These are phyloP conservation scores for Panicum virgatum DNA, from an alignment of 202 grass and related monocot species.

Conservation along the genomic window DNA sequence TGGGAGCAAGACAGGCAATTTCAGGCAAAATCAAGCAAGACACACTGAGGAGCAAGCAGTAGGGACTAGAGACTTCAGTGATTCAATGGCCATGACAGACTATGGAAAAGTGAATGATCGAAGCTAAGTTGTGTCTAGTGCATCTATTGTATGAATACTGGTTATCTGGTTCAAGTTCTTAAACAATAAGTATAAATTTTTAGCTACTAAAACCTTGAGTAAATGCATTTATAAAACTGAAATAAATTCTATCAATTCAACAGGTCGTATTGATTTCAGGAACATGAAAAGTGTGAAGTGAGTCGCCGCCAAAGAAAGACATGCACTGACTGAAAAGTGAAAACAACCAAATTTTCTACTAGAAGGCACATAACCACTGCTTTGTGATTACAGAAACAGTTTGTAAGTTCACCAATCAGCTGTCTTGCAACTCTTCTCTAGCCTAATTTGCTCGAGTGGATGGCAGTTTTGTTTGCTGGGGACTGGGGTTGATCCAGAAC, in stretches of 20 bases:
- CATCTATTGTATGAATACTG: neutral
- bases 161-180: neutral
- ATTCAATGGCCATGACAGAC: neutral
- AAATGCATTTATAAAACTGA: neutral
- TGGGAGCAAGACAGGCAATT: neutral
- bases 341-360: neutral
- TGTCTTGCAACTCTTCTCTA: neutral
- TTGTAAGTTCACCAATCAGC: neutral
- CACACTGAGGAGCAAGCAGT: neutral
- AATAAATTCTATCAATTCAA: neutral
- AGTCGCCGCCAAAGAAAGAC: neutral
- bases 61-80: neutral
- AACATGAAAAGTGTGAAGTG: neutral
- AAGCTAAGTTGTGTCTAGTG: no score
- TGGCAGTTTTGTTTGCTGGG: neutral
- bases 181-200: neutral
- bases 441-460: neutral
- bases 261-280: neutral
- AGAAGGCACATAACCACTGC: neutral
- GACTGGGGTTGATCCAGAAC: neutral
- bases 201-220: neutral
- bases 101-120: neutral
- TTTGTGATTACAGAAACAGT: neutral
- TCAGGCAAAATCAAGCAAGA: slow-evolving; percentile 2
- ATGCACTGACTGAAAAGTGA: neutral